Evolutionary conservation across 176 grass and related monocot genomes (phyloP), one percentile per base, ranked within the genome.

Genomic region (Miscanthus lutarioriparius): DNA sequence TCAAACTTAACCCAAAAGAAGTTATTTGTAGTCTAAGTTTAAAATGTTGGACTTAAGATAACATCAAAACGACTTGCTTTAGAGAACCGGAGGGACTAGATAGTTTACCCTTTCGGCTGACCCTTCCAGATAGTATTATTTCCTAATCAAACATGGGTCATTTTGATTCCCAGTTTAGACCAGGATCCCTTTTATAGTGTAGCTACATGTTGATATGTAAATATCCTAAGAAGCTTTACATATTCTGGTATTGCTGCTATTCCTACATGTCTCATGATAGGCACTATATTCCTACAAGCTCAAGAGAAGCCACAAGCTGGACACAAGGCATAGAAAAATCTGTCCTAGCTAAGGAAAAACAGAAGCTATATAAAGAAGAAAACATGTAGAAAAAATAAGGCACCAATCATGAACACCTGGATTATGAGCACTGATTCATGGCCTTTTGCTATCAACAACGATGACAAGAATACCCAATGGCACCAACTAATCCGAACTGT

Each of bases 321-420:
- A 40, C 26, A n/a, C 15, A 22, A 67, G 6, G 2, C 0, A 67
- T 41, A 72, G 17, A 13, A 6, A 17, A 82, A 33, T 26, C 43
- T 27, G 22, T 22, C 16, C 67, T 72, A 77, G 47, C n/a, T 79
- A 74, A 66, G 41, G 8, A n/a, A 72, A 74, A 38, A 20, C 22
- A 27, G 44, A 35, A 72, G 1, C 4, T 19, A 67, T 68, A 80
- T 32, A 87, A 25, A 17, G 43, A 14, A 53, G 7, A 10, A 76
- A 67, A 25, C 28, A 8, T 38, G 27, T 32, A 7, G 20, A 20
- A 26, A 15, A 44, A 35, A 59, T 47, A 63, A 12, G 33, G 8
- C 16, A 82, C 56, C 73, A 74, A 71, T 37, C 64, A 78, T 47
- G 72, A 72, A 78, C 22, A 64, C 59, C 28, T 83, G 28, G 74